A percentile compares a stretch with the other conserved stretches of the same genome.
Evolutionary conservation across 495 filamentous ascomycete genomes (phyloP).

Genomic region (Lentithecium fluviatile): DNA sequence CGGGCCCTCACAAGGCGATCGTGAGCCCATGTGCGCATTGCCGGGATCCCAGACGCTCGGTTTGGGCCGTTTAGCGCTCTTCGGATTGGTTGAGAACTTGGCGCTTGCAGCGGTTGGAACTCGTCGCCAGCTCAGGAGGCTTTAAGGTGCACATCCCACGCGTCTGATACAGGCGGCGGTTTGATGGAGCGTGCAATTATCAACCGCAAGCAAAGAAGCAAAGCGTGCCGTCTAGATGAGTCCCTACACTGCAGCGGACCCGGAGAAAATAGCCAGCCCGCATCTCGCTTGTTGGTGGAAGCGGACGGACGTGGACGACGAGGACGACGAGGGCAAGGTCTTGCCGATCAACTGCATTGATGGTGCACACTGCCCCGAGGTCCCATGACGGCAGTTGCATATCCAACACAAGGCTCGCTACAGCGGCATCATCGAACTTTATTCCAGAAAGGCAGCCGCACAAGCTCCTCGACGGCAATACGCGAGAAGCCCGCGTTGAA

Average conservation of each 20-base stretch:
- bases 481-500: constrained; percentile 31
- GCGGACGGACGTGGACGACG: too few species aligned
- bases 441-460: constrained; percentile 26
- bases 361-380: not conserved
- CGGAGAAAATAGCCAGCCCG: not conserved
- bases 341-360: too few species aligned
- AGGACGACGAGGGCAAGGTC: too few species aligned
- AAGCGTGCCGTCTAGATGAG: not conserved
- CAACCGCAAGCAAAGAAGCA: not conserved
- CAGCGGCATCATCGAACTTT: not conserved
- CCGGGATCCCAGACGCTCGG: constrained; percentile 28
- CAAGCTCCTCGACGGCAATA: constrained; percentile 26
- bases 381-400: not conserved
- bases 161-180: not conserved
- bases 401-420: not conserved
- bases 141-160: constrained; percentile 21
- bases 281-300: too few species aligned
- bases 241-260: not conserved
- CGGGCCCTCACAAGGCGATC: constrained; percentile 20
- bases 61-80: constrained; percentile 20
- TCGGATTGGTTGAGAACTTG: constrained; percentile 24
- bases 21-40: constrained; percentile 17
- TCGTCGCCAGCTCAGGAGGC: not conserved
- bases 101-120: constrained; percentile 31
- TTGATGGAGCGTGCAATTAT: constrained; percentile 6